Percentiles rank a stretch among this genome's conserved stretches.
Evolutionary conservation across 352 stramenopile genomes (phyloP).

Genomic region (Phytopythium litorale): DNA sequence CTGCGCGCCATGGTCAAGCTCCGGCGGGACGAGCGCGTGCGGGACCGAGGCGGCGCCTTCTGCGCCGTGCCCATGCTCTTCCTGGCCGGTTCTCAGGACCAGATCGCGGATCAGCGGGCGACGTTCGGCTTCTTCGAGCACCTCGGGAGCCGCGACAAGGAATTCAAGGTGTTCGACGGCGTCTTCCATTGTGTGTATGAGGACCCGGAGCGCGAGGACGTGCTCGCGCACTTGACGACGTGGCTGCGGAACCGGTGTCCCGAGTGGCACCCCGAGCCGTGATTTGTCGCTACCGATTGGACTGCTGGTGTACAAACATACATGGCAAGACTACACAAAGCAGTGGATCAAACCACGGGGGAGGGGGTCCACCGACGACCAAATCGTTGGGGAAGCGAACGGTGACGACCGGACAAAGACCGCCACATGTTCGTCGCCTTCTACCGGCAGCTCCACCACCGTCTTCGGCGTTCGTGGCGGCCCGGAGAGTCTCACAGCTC

Average conservation of each 20-base stretch:
- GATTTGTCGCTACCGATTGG: too few relatives aligned
- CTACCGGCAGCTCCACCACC: too few relatives aligned
- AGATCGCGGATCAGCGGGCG: conserved; percentile 30
- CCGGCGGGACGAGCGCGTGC: conserved; percentile 20
- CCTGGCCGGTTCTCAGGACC: conserved; percentile 42
- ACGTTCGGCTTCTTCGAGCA: conserved; percentile 33
- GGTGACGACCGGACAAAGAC: too few relatives aligned
- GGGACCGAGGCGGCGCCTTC: conserved; percentile 12
- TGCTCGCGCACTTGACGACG: conserved; percentile 12
- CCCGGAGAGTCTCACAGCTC: too few relatives aligned
- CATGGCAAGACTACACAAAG: too few relatives aligned
- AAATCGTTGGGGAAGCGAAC: too few relatives aligned
- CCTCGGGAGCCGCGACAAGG: conserved; percentile 41
- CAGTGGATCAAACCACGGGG: too few relatives aligned
- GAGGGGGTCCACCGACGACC: too few relatives aligned
- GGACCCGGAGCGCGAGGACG: conserved; percentile 31
- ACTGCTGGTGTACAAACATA: too few relatives aligned
- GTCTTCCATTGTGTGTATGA: conserved; percentile 55
- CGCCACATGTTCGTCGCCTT: too few relatives aligned
- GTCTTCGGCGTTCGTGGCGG: too few relatives aligned
- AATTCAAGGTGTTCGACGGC: conserved; percentile 44
- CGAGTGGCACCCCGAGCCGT: not conserved
- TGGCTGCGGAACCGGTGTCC: conserved; percentile 15
- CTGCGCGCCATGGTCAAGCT: conserved; percentile 26
- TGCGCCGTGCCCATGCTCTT: conserved; percentile 26